A percentile compares a stretch with the other conserved stretches of the same genome.
phyloP scores from a whole-genome alignment of 805 yeast genomes.

The Pichia occidentalis region DNA sequence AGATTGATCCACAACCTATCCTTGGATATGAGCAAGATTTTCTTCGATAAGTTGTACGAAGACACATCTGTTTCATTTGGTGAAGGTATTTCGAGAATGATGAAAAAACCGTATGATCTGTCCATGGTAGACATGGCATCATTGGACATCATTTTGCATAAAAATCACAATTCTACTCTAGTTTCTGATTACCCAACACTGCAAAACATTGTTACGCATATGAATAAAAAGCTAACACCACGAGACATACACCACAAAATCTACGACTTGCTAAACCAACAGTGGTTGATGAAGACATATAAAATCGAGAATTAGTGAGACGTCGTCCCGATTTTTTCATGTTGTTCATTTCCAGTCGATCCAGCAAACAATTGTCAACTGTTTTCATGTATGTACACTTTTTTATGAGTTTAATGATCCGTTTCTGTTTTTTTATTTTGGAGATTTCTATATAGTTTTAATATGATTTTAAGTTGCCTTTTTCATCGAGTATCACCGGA shows the following conservation, averaged over 20 bases:
- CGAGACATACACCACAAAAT: conserved; percentile 25
- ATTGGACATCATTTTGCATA: conserved; percentile 19
- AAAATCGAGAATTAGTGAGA: conserved; percentile 5
- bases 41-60: conserved; percentile 18
- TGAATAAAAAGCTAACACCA: conserved; percentile 2
- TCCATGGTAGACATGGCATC: conserved; percentile 23
- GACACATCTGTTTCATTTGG: conserved; percentile 14
- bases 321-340: too few species aligned
- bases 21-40: conserved; percentile 16
- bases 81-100: conserved; percentile 8
- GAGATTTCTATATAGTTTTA: not conserved
- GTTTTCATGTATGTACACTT: not conserved
- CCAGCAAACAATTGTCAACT: too few species aligned
- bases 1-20: conserved; percentile 20
- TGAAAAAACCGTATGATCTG: conserved; percentile 9
- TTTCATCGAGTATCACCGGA: too few species aligned
- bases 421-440: not conserved
- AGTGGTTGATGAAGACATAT: conserved; percentile 8
- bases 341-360: too few species aligned
- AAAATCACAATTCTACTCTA: conserved; percentile 9
- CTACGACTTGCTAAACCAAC: conserved; percentile 27
- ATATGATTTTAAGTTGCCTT: too few species aligned
- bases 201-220: not conserved
- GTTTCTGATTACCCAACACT: conserved; percentile 1
- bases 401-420: not conserved